phyloP scores from a whole-genome alignment of 2,329 filamentous ascomycete species.

The Mollisia scopiformis region DNA sequence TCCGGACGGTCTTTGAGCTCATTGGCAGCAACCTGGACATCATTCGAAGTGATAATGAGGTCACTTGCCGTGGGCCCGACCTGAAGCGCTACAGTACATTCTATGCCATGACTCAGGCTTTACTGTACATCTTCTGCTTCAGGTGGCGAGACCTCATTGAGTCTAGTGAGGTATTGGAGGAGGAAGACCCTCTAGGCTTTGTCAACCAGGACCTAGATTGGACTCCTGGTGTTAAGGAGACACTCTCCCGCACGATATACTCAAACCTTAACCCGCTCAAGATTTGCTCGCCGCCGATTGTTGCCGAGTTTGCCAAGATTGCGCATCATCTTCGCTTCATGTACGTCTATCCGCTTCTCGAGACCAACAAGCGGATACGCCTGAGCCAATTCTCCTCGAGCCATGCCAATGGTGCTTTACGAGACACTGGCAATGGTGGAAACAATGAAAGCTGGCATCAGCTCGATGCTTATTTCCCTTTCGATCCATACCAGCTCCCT shows the following conservation, averaged over 20 bases:
- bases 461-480: slow-evolving; percentile 94
- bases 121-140: slow-evolving; percentile 87
- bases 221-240: slow-evolving; percentile 73
- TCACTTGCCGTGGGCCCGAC: slow-evolving; percentile 80
- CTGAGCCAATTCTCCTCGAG: slow-evolving; percentile 71
- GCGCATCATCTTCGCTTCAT: slow-evolving; percentile 84
- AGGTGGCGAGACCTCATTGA: slow-evolving; percentile 89
- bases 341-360: slow-evolving; percentile 86
- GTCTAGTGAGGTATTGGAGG: slow-evolving; percentile 58
- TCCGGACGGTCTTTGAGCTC: slow-evolving; percentile 81
- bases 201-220: slow-evolving; percentile 76
- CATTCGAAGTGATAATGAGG: slow-evolving; percentile 74
- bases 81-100: slow-evolving; percentile 69
- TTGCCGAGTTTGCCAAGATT: slow-evolving; percentile 88
- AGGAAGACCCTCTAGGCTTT: slow-evolving; percentile 62
- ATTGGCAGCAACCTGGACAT: slow-evolving; percentile 78
- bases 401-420: slow-evolving; percentile 48
- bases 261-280: slow-evolving; percentile 93
- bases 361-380: slow-evolving; percentile 88
- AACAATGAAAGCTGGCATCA: slow-evolving; percentile 80
- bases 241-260: slow-evolving; percentile 77
- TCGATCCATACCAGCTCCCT: slow-evolving; percentile 93
- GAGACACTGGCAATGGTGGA: slow-evolving; percentile 49
- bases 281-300: slow-evolving; percentile 88
- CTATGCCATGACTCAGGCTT: slow-evolving; percentile 70